Evolutionary conservation across 306 rosid species (phyloP).

Genomic region (Fragaria vesca): DNA sequence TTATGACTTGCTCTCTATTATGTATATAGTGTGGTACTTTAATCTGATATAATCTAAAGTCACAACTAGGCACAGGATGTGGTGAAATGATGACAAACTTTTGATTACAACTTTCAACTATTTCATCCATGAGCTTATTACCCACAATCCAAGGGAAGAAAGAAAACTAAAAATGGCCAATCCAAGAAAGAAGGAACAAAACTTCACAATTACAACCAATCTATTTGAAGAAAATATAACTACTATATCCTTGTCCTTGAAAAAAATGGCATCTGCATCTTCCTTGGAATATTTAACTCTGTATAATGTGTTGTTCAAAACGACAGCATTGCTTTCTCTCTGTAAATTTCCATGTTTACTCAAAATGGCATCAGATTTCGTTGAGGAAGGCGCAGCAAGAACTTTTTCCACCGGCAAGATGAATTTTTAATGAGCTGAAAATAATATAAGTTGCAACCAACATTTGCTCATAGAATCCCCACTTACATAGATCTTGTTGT

Average conservation of each 20-base stretch:
- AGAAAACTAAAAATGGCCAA: constrained; percentile 38
- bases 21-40: neutral
- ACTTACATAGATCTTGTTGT: constrained; percentile 24
- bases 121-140: constrained; percentile 47
- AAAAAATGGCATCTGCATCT: constrained; percentile 29
- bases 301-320: constrained; percentile 32
- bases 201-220: constrained; percentile 52
- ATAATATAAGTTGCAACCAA: constrained; percentile 34
- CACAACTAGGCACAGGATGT: constrained; percentile 11
- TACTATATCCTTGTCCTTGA: constrained; percentile 42
- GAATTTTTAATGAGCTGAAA: constrained; percentile 36
- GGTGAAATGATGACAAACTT: constrained; percentile 19
- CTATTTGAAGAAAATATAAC: constrained; percentile 46
- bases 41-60: constrained; percentile 13
- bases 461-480: constrained; percentile 37
- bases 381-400: constrained; percentile 32
- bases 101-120: constrained; percentile 46
- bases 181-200: constrained; percentile 39
- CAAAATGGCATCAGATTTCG: constrained; percentile 23
- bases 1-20: neutral
- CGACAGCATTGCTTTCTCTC: constrained; percentile 14
- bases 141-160: constrained; percentile 39
- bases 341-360: constrained; percentile 27
- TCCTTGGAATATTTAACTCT: constrained; percentile 35
- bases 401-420: constrained; percentile 26